phyloP scores from a whole-genome alignment of 176 grass and related monocot genomes.

The Calamus simplicifolius region DNA sequence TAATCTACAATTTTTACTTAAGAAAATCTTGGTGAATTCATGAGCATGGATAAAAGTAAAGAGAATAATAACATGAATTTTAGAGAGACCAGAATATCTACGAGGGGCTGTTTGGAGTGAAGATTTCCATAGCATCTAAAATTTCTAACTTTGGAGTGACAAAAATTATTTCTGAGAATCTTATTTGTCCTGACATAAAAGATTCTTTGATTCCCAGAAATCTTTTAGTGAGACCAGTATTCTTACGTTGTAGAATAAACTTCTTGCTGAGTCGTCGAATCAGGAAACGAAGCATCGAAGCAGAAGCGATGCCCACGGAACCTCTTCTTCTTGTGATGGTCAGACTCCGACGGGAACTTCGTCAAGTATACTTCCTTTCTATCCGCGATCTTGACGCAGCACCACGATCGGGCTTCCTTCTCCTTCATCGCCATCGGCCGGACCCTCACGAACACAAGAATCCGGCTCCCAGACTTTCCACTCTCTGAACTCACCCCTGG shows the following conservation, averaged over 20 bases:
- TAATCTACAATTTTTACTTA: too few relatives aligned
- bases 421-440: constrained; percentile 33
- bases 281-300: constrained; percentile 81
- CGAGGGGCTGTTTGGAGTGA: too few relatives aligned
- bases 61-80: too few relatives aligned
- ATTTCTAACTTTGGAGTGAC: too few relatives aligned
- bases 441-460: constrained; percentile 76
- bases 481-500: constrained; percentile 9
- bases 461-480: constrained; percentile 29
- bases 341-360: constrained; percentile 71
- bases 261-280: constrained; percentile 64
- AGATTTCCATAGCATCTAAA: too few relatives aligned
- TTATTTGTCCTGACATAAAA: too few relatives aligned
- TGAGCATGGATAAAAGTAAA: too few relatives aligned
- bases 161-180: too few relatives aligned
- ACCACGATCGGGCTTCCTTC: constrained; percentile 12
- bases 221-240: not conserved
- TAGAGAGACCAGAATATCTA: too few relatives aligned
- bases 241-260: constrained; percentile 85
- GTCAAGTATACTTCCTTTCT: constrained; percentile 83
- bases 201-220: too few relatives aligned
- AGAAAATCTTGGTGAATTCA: too few relatives aligned
- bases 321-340: constrained; percentile 80
- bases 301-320: constrained; percentile 82
- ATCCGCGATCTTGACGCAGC: constrained; percentile 91